These are phyloP conservation scores for Fusarium anguioides DNA, from an alignment of 2,329 filamentous ascomycete genomes.

Conservation along the genomic window DNA sequence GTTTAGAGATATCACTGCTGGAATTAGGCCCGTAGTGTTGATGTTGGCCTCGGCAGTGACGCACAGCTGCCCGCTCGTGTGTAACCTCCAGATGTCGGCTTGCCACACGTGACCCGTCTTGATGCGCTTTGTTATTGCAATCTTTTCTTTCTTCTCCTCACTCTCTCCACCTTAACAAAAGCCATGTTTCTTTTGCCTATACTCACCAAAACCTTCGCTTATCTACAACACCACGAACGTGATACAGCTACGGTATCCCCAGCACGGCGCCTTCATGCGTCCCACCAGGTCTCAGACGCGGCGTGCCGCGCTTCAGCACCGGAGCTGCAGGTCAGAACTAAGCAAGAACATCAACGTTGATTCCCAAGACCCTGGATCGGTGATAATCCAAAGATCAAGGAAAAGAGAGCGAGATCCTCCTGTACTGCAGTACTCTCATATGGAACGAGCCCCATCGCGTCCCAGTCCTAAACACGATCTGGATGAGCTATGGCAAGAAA, in stretches of 20 bases:
- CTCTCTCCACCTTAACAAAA: not conserved
- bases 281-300: too few relatives aligned
- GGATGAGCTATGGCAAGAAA: too few relatives aligned
- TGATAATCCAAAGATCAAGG: too few relatives aligned
- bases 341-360: too few relatives aligned
- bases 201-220: not conserved
- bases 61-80: not conserved
- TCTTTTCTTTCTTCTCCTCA: not conserved
- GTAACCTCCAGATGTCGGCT: not conserved
- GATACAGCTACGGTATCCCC: not conserved
- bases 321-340: not conserved
- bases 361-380: too few relatives aligned
- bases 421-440: too few relatives aligned
- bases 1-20: not conserved
- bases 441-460: too few relatives aligned
- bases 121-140: not conserved
- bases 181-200: not conserved
- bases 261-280: not conserved
- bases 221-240: too few relatives aligned
- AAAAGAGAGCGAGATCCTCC: too few relatives aligned
- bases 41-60: not conserved
- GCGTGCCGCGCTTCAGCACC: not conserved
- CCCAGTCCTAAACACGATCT: too few relatives aligned
- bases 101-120: not conserved
- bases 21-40: too few relatives aligned